These are phyloP conservation scores for Mediolabrus comicus DNA, from an alignment of 108 stramenopile genomes.

Conservation along the genomic window DNA sequence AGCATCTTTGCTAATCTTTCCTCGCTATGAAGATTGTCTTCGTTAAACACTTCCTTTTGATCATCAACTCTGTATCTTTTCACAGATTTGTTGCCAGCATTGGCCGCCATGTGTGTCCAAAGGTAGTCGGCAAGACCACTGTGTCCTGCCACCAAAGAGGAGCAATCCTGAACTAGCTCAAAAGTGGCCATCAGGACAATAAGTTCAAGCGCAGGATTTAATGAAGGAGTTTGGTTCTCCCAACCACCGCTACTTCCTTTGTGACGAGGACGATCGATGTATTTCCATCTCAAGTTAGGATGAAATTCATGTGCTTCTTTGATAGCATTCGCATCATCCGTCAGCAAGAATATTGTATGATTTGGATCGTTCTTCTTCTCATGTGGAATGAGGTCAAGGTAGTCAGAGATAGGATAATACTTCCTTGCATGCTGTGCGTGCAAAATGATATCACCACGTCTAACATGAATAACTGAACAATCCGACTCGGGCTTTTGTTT, in stretches of 20 bases:
- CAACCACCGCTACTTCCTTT: conserved; percentile 18
- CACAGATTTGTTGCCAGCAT: background rate
- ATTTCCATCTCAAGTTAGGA: conserved; percentile 19
- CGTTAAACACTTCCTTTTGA: background rate
- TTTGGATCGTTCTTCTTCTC: conserved; percentile 12
- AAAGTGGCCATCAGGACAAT: conserved; percentile 27
- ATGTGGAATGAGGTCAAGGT: conserved; percentile 24
- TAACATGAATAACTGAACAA: conserved; percentile 40
- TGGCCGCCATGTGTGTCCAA: conserved; percentile 9
- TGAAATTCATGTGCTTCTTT: conserved; percentile 37
- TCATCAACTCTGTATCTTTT: conserved; percentile 2
- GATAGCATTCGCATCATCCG: conserved; percentile 31
- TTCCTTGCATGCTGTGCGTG: background rate
- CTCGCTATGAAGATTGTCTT: background rate
- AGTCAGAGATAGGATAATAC: conserved; percentile 22
- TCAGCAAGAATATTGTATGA: conserved; percentile 33
- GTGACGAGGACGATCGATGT: conserved; percentile 20
- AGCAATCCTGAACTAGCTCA: conserved; percentile 32
- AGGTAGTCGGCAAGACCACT: conserved; percentile 15
- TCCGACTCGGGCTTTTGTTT: conserved; percentile 15
- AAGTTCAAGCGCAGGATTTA: conserved; percentile 26
- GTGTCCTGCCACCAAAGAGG: conserved; percentile 11
- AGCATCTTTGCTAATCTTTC: conserved; percentile 3
- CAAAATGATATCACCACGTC: conserved; percentile 26
- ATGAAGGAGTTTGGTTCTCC: conserved; percentile 31